Conservation (phyloP, 164 flowering plant species). For the Magnolia sinica region DNA sequence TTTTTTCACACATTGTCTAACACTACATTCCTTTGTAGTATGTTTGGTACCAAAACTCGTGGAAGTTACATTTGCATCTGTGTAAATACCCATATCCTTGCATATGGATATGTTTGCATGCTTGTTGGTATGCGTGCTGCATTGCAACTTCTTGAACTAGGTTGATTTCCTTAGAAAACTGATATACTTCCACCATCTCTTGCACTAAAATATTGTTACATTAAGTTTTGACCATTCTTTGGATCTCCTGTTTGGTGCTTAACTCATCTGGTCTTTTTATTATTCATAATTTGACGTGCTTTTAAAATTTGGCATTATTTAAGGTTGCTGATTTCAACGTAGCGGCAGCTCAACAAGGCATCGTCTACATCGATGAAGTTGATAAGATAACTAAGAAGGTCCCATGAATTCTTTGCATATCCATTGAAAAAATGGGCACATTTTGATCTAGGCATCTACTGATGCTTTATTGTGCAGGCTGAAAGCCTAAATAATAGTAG, state of each 20-base stretch:
- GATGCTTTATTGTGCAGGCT: slow-evolving; percentile 46
- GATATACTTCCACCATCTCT: background rate
- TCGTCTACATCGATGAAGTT: slow-evolving; percentile 97
- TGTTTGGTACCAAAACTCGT: too few species aligned
- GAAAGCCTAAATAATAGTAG: slow-evolving; percentile 89
- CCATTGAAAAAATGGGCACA: background rate
- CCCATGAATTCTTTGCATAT: background rate
- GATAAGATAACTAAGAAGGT: slow-evolving; percentile 99
- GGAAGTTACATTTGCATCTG: background rate
- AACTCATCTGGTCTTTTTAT: background rate
- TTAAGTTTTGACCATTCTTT: background rate
- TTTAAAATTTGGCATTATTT: background rate
- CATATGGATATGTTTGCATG: background rate
- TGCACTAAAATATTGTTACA: background rate
- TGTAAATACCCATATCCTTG: background rate
- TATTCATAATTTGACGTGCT: background rate
- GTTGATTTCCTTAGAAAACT: background rate
- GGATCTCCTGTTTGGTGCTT: background rate
- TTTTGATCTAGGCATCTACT: too few species aligned
- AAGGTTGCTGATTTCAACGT: slow-evolving; percentile 96
- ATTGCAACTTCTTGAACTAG: background rate
- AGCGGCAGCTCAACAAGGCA: slow-evolving; percentile 98
- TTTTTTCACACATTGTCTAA: too few species aligned
- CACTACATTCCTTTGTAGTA: too few species aligned
- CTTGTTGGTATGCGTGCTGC: too few species aligned